Evolutionary conservation across 495 filamentous ascomycete species (phyloP), one percentile per base, ranked within the genome.

Genomic region (Aspergillus nanangensis): DNA sequence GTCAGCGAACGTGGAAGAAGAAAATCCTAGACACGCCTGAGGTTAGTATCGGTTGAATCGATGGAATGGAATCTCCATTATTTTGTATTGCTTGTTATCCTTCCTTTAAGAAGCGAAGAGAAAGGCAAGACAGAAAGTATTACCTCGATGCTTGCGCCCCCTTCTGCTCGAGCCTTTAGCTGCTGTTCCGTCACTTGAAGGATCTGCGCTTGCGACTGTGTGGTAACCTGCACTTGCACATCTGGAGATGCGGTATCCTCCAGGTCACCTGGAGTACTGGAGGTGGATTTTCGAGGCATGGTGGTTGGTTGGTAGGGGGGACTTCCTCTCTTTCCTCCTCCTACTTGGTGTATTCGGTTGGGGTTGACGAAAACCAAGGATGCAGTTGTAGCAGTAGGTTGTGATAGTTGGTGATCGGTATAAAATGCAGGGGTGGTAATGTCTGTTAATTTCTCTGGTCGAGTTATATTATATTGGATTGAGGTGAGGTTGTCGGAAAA

Each of bases 1-100:
- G 95, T 88, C 62, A 96, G 87, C n/a, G 90, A 90, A 61, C 90
- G 92, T 1, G 93, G 93, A 15, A 98, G 83, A 31, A 79, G 86
- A 45, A 95, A 83, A 61, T 98, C 93, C 91, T 96, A 43, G 48
- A 33, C 32, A 17, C 23, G 40, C 38, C 5, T 32, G 20, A 11
- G 11, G 39, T 43, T 38, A 32, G 29, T 15, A 15, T 35, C 24
- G 9, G n/a, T 56, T 45, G 22, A 27, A 44, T 41, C 29, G n/a
- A n/a, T n/a, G n/a, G n/a, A n/a, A n/a, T n/a, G 14, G 10, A 32
- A 32, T 32, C 29, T 11, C 1, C 10, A 2, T 31, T 21, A 23
- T 38, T 44, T 33, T 41, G 37, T 44, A 7, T 47, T 24, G 0
- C 27, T 19, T 18, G 23, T 51, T n/a, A n/a, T 32, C 18, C 19